Evolutionary conservation across 805 yeast genomes (phyloP).

Genomic region (Tetrapisispora namnaoensis): DNA sequence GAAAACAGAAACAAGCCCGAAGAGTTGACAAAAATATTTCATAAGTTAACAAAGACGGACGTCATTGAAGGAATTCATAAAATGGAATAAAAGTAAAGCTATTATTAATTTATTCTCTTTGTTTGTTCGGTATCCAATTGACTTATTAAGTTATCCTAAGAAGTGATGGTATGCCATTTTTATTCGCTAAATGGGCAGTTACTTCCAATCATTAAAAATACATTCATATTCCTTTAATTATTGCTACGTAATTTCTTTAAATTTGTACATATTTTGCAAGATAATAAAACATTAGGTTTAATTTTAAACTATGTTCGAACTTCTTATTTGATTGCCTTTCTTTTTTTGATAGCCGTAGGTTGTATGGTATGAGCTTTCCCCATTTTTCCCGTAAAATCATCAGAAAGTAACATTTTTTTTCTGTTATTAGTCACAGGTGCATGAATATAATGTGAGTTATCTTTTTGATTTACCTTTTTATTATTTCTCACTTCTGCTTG

Average conservation of each 20-base stretch:
- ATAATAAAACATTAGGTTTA: background rate
- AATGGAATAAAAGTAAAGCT: background rate
- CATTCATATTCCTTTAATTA: slow-evolving; percentile 9
- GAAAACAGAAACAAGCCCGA: slow-evolving; percentile 36
- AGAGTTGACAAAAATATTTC: slow-evolving; percentile 55
- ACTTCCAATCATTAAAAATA: background rate
- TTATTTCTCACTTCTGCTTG: slow-evolving; percentile 13
- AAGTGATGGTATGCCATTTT: too few species aligned
- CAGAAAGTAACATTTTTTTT: slow-evolving; percentile 25
- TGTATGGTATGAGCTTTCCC: slow-evolving; percentile 6
- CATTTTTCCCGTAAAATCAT: slow-evolving; percentile 20
- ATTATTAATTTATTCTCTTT: too few species aligned
- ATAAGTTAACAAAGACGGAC: slow-evolving; percentile 48
- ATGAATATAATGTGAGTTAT: slow-evolving; percentile 2
- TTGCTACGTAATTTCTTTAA: background rate
- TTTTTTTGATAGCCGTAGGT: background rate
- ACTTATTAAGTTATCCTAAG: too few species aligned
- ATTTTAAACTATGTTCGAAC: background rate
- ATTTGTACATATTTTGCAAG: background rate
- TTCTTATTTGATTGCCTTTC: background rate
- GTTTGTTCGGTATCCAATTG: too few species aligned
- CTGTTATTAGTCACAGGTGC: slow-evolving; percentile 11
- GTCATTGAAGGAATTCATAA: slow-evolving; percentile 39
- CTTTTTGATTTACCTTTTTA: slow-evolving; percentile 7
- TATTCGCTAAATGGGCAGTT: too few species aligned